Evolutionary conservation across 2,329 filamentous ascomycete species (phyloP).

Genomic region (Amauroascus verrucosus): DNA sequence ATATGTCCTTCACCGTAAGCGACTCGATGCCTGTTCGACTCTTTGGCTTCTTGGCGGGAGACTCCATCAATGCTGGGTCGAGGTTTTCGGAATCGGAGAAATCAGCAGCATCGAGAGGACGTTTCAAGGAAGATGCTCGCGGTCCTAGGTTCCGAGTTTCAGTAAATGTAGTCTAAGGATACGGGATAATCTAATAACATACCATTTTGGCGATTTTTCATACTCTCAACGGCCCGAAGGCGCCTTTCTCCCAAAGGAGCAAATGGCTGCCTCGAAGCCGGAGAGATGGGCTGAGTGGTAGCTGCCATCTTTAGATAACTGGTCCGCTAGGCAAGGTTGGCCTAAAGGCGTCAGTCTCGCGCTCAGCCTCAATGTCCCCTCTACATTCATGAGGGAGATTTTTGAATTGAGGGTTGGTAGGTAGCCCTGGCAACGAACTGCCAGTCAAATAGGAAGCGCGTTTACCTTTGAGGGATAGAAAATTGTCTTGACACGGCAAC

Average conservation of each 20-base stretch:
- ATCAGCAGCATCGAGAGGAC: constrained; percentile 35
- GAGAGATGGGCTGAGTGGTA: constrained; percentile 20
- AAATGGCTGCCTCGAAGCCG: constrained; percentile 25
- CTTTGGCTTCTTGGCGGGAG: constrained; percentile 40
- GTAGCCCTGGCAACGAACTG: neutral
- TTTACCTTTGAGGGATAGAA: neutral
- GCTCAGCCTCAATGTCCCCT: neutral
- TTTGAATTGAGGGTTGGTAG: too few relatives aligned
- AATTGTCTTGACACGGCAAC: neutral
- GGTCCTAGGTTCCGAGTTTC: constrained; percentile 6
- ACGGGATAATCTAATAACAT: neutral
- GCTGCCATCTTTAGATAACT: constrained; percentile 21
- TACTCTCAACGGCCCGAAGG: constrained; percentile 24
- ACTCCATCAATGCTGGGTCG: constrained; percentile 43
- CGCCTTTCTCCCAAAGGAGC: constrained; percentile 24
- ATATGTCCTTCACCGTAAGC: constrained; percentile 24
- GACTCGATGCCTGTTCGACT: constrained; percentile 11
- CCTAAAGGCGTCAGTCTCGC: neutral
- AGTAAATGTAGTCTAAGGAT: neutral
- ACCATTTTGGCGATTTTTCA: constrained; percentile 35
- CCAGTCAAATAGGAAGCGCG: too few relatives aligned
- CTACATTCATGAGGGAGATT: too few relatives aligned
- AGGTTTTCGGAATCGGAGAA: constrained; percentile 50
- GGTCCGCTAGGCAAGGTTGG: neutral
- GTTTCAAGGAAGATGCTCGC: constrained; percentile 37